Percentiles rank a stretch among this genome's conserved stretches.
phyloP scores from a whole-genome alignment of 495 filamentous ascomycete genomes.

The Podospora conica region DNA sequence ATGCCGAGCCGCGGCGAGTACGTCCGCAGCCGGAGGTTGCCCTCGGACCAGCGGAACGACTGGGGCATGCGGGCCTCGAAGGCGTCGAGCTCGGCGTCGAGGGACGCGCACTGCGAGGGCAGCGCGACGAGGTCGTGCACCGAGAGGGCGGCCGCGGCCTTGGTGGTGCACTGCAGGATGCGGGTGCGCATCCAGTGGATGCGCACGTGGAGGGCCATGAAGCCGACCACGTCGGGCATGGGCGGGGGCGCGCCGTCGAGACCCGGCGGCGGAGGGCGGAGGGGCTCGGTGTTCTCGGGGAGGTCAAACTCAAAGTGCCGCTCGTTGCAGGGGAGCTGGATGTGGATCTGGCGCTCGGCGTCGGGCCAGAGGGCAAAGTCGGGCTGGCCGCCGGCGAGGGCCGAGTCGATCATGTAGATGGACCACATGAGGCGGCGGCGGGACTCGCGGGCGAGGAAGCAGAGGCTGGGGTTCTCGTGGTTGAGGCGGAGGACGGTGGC shows the following conservation, averaged over 20 bases:
- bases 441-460: constrained; percentile 45
- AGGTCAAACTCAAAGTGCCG: constrained; percentile 49
- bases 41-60: constrained; percentile 44
- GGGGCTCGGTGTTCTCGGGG: constrained; percentile 40
- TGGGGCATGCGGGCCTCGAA: constrained; percentile 41
- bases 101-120: constrained; percentile 33
- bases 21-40: constrained; percentile 42
- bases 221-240: constrained; percentile 43
- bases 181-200: constrained; percentile 42
- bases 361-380: constrained; percentile 43
- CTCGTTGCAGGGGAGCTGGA: constrained; percentile 47
- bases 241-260: constrained; percentile 18
- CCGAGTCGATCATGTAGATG: constrained; percentile 44
- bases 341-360: constrained; percentile 35
- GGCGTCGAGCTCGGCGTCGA: constrained; percentile 36
- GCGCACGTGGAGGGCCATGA: constrained; percentile 42
- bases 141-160: constrained; percentile 27
- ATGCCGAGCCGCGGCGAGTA: constrained; percentile 43
- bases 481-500: constrained; percentile 43
- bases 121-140: constrained; percentile 33
- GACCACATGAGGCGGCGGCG: constrained; percentile 49
- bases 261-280: constrained; percentile 29
- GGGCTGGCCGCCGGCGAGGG: constrained; percentile 38
- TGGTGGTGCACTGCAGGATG: constrained; percentile 39
- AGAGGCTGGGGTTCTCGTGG: constrained; percentile 42